Evolutionary conservation across 1,284 basidiomycete genomes (phyloP), one percentile per base, ranked within the genome.

Genomic region (Irpex lacteus): DNA sequence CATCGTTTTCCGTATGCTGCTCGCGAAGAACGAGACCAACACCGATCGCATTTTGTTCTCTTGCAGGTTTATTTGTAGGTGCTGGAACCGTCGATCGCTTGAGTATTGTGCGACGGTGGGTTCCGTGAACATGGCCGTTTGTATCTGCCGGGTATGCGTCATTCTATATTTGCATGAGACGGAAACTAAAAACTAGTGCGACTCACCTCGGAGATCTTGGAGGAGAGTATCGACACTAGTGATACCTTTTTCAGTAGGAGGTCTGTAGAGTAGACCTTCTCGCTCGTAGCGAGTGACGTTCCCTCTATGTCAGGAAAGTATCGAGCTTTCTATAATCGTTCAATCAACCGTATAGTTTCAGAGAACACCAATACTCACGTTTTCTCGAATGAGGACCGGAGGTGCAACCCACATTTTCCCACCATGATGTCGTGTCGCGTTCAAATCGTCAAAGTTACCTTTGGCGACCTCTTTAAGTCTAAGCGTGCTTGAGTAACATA

Each of bases 341-440:
- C 5, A 63, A 50, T 15, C 59, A 53, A 52, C 36, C 3, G 63
- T 60, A 62, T 19, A 19, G 13, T 13, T 54, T 32, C 3, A 15
- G 9, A 21, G 63, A 52, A 66, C 37, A 63, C 50, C 36, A 19
- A 15, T 5, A 85, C 92, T 71, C 70, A 96, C 95, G 70, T 96
- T 93, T 78, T 95, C 92, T 32, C 88, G 86, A 70, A 98, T 95
- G 67, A 98, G 82, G 9, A 94, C 93, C 26, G 84, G 87, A 0
- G 96, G 96, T 11, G 94, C 95, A 62, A 96, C 86, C 96, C 95
- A 99, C 8, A 93, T 92, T 80, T 99, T 99, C 19, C 97, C 97
- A 6, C 95, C 96, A 70, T 95, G 86, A 50, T 85, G 85, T 60
- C 90, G 81, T 15, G 94, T 90, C 69, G 89, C 87, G 71, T 95